Conservation (phyloP, 805 yeast genomes). For the Barnettozyma californica region DNA sequence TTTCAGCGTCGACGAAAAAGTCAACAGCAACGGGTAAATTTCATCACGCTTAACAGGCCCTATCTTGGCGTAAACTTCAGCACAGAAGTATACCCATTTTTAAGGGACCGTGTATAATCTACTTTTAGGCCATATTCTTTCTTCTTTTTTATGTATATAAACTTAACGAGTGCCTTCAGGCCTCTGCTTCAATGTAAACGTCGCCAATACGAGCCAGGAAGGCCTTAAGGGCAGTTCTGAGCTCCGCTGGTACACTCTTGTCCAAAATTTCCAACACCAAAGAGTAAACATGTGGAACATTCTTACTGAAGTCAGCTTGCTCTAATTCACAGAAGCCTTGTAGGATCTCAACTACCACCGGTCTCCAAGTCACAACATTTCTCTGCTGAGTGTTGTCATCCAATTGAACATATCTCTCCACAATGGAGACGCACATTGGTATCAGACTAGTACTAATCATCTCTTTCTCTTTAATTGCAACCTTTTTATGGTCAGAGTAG, state of each 20-base stretch:
- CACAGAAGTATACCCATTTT: background rate
- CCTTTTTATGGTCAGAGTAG: slow-evolving; percentile 60
- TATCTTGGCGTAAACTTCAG: slow-evolving; percentile 9
- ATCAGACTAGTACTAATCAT: slow-evolving; percentile 49
- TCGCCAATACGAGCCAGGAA: slow-evolving; percentile 56
- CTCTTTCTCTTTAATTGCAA: slow-evolving; percentile 40
- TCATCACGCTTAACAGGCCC: background rate
- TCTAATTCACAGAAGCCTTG: slow-evolving; percentile 79
- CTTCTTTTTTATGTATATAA: background rate
- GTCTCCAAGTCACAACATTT: slow-evolving; percentile 81
- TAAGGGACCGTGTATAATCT: background rate
- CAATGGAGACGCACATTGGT: slow-evolving; percentile 66
- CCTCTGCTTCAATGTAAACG: slow-evolving; percentile 31
- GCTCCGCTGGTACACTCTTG: slow-evolving; percentile 54
- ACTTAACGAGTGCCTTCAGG: slow-evolving; percentile 5
- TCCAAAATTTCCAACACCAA: slow-evolving; percentile 55
- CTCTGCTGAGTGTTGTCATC: slow-evolving; percentile 74
- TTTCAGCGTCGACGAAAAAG: slow-evolving; percentile 12
- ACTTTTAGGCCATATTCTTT: background rate
- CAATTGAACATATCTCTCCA: slow-evolving; percentile 62
- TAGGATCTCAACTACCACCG: slow-evolving; percentile 83
- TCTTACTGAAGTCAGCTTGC: slow-evolving; percentile 57
- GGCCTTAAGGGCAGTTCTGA: slow-evolving; percentile 53
- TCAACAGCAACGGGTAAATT: slow-evolving; percentile 1
- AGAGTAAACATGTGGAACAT: slow-evolving; percentile 57